Conservation (phyloP, 257 asterid genomes). For the Primulina tabacum region DNA sequence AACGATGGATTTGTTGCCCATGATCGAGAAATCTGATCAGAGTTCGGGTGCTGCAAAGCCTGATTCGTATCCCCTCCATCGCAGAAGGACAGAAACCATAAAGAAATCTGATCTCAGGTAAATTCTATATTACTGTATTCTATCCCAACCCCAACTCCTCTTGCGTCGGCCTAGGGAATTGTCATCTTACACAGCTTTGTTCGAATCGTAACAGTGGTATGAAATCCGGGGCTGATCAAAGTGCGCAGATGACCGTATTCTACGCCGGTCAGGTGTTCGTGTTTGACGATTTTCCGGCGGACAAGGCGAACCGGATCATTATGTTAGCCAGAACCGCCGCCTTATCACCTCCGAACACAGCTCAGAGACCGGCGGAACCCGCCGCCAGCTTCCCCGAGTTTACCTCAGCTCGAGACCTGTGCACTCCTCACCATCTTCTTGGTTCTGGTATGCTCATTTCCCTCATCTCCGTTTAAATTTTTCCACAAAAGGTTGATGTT, state of each 20-base stretch:
- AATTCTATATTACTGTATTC: too few relatives aligned
- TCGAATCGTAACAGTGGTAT: slow-evolving; percentile 4
- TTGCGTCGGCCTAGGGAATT: too few relatives aligned
- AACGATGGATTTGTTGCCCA: slow-evolving; percentile 49
- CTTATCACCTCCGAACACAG: slow-evolving; percentile 17
- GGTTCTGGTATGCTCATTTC: slow-evolving; percentile 19
- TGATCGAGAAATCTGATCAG: slow-evolving; percentile 39
- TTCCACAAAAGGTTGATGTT: too few relatives aligned
- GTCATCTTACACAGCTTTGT: too few relatives aligned
- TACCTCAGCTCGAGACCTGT: slow-evolving; percentile 6
- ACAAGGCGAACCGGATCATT: slow-evolving; percentile 41
- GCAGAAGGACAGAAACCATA: slow-evolving; percentile 24
- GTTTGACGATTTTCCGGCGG: slow-evolving; percentile 45
- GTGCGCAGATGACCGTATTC: slow-evolving; percentile 50
- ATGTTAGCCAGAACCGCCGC: slow-evolving; percentile 34
- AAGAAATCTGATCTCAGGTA: slow-evolving; percentile 14
- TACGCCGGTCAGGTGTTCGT: slow-evolving; percentile 48
- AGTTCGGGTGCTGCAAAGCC: not conserved
- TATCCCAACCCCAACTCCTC: too few relatives aligned
- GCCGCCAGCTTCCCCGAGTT: slow-evolving; percentile 22
- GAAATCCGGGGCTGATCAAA: slow-evolving; percentile 24
- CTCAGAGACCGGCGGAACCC: slow-evolving; percentile 39
- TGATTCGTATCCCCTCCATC: slow-evolving; percentile 10
- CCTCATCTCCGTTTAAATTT: not conserved
- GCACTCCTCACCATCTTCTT: slow-evolving; percentile 26